A percentile compares a stretch with the other conserved stretches of the same genome.
Evolutionary conservation across 2,329 filamentous ascomycete species (phyloP).

Genomic region (Cercospora brassicicola): DNA sequence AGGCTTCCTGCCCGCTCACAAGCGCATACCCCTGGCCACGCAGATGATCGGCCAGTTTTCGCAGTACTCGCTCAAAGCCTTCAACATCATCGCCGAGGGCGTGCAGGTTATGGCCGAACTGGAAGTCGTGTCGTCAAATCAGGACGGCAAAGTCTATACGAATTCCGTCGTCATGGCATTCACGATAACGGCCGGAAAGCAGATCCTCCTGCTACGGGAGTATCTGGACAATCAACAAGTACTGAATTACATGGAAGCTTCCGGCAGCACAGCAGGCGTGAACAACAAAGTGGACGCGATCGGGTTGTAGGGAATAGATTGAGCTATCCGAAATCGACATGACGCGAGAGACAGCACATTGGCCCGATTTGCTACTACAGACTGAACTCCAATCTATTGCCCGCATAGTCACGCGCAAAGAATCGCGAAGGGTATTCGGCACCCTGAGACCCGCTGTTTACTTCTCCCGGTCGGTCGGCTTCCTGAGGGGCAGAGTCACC

Average conservation of each 20-base stretch:
- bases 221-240: slow-evolving; percentile 15
- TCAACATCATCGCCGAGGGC: slow-evolving; percentile 14
- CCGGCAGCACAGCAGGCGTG: slow-evolving; percentile 9
- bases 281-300: slow-evolving; percentile 5
- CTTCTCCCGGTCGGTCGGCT: slow-evolving; percentile 57
- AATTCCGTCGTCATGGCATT: slow-evolving; percentile 11
- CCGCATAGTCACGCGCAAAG: slow-evolving; percentile 55
- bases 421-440: slow-evolving; percentile 63
- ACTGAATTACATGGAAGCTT: slow-evolving; percentile 10
- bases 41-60: slow-evolving; percentile 13
- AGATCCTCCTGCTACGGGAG: slow-evolving; percentile 10
- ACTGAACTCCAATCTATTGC: slow-evolving; percentile 45
- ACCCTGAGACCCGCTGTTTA: slow-evolving; percentile 50
- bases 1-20: neutral
- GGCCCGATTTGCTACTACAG: slow-evolving; percentile 27
- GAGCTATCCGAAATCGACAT: neutral
- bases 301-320: slow-evolving; percentile 4
- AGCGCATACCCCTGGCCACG: slow-evolving; percentile 10
- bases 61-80: slow-evolving; percentile 11
- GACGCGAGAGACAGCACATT: slow-evolving; percentile 3
- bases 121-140: slow-evolving; percentile 8
- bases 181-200: slow-evolving; percentile 10
- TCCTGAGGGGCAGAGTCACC: slow-evolving; percentile 53
- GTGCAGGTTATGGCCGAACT: slow-evolving; percentile 15
- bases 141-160: slow-evolving; percentile 9